phyloP scores from a whole-genome alignment of 345 rosid species.

The Garcia nutans region DNA sequence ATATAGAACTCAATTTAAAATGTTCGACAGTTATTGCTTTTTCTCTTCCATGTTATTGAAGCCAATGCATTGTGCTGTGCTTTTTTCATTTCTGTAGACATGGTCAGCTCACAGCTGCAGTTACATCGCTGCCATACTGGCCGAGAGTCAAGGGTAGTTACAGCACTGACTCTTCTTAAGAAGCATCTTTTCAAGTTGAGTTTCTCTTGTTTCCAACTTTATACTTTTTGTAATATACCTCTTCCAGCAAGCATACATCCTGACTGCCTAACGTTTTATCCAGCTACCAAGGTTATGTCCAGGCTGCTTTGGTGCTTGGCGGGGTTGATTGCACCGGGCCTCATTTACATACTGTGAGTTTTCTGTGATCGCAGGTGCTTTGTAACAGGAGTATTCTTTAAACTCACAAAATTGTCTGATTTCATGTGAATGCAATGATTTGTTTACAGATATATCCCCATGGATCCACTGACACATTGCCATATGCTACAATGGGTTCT shows the following conservation, averaged over 20 bases:
- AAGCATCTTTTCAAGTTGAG: constrained; percentile 68
- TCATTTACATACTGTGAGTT: constrained; percentile 75
- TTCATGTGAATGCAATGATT: constrained; percentile 15
- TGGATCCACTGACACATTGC: constrained; percentile 82
- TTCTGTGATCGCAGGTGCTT: not conserved
- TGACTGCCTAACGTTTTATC: constrained; percentile 26
- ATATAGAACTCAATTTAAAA: not conserved
- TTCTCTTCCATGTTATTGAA: not conserved
- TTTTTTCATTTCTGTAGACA: constrained; percentile 41
- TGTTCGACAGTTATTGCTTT: not conserved
- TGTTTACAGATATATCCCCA: constrained; percentile 72
- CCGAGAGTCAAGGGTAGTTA: constrained; percentile 74
- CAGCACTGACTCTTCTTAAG: constrained; percentile 80
- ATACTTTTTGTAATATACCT: constrained; percentile 1
- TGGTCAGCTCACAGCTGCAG: constrained; percentile 84
- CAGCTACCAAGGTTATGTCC: constrained; percentile 77
- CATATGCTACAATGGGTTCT: constrained; percentile 91
- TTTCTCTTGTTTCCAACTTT: constrained; percentile 10
- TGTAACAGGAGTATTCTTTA: not conserved
- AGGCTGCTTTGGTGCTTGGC: constrained; percentile 85
- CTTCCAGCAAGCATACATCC: constrained; percentile 9
- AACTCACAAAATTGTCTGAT: not conserved
- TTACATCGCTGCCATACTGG: constrained; percentile 79
- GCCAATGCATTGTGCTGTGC: constrained; percentile 3
- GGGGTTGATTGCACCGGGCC: constrained; percentile 87